These are phyloP conservation scores for Colletotrichum godetiae DNA, from an alignment of 2,329 filamentous ascomycete species.

Conservation along the genomic window DNA sequence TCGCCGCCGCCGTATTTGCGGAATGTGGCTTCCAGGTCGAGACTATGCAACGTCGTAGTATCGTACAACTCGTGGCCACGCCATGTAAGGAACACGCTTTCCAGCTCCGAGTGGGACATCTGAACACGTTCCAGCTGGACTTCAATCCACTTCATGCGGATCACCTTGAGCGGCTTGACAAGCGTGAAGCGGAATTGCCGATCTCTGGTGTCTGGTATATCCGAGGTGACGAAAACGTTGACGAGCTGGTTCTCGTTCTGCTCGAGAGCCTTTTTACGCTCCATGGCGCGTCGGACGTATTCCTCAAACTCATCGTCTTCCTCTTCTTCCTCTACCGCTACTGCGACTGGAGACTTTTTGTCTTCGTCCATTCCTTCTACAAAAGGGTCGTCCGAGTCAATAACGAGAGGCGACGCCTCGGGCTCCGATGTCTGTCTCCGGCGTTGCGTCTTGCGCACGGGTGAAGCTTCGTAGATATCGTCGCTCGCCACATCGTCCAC, in stretches of 20 bases:
- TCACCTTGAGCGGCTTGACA: conserved; percentile 73
- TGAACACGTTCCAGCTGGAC: conserved; percentile 60
- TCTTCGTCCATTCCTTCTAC: conserved; percentile 20
- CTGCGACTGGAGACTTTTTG: conserved; percentile 13
- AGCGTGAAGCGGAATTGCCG: conserved; percentile 72
- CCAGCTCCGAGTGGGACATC: conserved; percentile 54
- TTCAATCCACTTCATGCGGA: conserved; percentile 76
- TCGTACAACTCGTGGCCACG: conserved; percentile 78
- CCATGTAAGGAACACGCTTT: conserved; percentile 82
- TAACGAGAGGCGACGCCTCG: conserved; percentile 33
- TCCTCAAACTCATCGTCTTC: conserved; percentile 57
- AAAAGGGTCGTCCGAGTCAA: conserved; percentile 41
- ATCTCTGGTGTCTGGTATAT: conserved; percentile 68
- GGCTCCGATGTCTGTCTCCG: conserved; percentile 9
- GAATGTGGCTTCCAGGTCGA: conserved; percentile 65
- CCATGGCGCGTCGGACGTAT: conserved; percentile 57
- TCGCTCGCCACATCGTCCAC: conserved; percentile 26
- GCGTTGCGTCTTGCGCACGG: conserved; percentile 21
- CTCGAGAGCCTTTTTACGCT: conserved; percentile 38
- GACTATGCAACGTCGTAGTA: conserved; percentile 76
- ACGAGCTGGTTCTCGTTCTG: conserved; percentile 38
- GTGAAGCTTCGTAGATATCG: conserved; percentile 33
- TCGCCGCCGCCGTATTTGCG: conserved; percentile 54
- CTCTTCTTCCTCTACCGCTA: conserved; percentile 34
- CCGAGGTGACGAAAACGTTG: conserved; percentile 67